Evolutionary conservation across 2,329 filamentous ascomycete genomes (phyloP), one percentile per base, ranked within the genome.

Genomic region (Microcyclospora tardicrescens): DNA sequence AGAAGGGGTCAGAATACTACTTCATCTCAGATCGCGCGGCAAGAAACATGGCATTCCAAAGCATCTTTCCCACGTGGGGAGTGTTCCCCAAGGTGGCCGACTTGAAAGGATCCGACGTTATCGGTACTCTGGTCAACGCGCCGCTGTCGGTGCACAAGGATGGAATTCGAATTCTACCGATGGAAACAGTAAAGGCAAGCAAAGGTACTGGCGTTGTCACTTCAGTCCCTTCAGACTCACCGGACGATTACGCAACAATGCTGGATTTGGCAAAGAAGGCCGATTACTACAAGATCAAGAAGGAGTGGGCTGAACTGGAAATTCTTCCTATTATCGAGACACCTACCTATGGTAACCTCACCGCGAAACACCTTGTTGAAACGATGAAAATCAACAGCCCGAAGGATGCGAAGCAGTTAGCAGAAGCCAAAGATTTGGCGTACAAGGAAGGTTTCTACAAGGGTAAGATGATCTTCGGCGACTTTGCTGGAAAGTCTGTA

Each of bases 401-500:
- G 45, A 98, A 98, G 64, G 91, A 98, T 57, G 75, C 79, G 28
- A 91, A 84, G 59, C 81, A 87, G 63, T 77, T 98, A 34, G 82
- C 83, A 34, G 82, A 95, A 61, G 91, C 91, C 34, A 98, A 98
- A 66, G 89, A 96, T 50, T 68, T 93, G 48, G 87, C 91, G 0
- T 98, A 98, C 72, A 94, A 91, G 64, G 87, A 95, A 58, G 91
- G 87, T 12, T 96, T 84, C 69, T 98, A 98, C 68, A 86, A 94
- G 65, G 91, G 91, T 49, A 81, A 73, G 41, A 84, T 98, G 78
- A 69, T 86, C 46, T 73, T 84, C 44, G 91, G 91, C 41, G 83
- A 94, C 24, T 93, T 83, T 65, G 82, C 80, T 60, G 91, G 89
- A 37, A 75, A 89, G 62, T 74, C 83, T 49, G 91, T 98, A 6